Evolutionary conservation across 768 basidiomycete species (phyloP).

Genomic region (Amanita rimosa): DNA sequence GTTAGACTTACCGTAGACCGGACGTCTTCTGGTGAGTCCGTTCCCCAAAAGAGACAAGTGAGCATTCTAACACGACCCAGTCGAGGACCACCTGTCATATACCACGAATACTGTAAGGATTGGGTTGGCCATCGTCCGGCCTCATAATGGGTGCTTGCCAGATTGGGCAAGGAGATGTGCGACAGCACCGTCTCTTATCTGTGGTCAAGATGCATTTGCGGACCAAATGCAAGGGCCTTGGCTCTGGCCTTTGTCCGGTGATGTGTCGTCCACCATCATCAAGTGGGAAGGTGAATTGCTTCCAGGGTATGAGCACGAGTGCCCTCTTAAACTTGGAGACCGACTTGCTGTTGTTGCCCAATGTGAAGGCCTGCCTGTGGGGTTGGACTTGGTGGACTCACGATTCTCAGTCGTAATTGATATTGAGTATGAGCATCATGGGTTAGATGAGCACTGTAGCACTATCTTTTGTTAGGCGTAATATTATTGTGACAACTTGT

Average conservation of each 20-base stretch:
- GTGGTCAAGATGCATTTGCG: not conserved
- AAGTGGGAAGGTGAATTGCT: not conserved
- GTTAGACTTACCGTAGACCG: not conserved
- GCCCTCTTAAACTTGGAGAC: not conserved
- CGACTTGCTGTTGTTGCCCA: not conserved
- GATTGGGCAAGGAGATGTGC: not conserved
- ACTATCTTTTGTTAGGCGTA: too few relatives aligned
- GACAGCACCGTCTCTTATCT: not conserved
- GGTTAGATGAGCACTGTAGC: too few relatives aligned
- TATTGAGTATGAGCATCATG: not conserved
- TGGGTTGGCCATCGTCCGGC: not conserved
- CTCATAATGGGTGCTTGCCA: not conserved
- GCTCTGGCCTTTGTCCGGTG: not conserved
- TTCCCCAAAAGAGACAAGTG: too few relatives aligned
- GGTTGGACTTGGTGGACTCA: not conserved
- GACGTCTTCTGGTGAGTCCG: not conserved
- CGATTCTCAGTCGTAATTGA: not conserved
- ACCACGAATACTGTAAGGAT: not conserved
- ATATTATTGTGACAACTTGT: too few relatives aligned
- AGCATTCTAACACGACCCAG: too few relatives aligned
- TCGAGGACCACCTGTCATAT: not conserved
- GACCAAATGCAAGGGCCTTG: not conserved
- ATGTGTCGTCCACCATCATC: not conserved
- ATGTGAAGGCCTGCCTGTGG: not conserved
- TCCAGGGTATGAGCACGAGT: not conserved